Conservation (phyloP, 2,329 filamentous ascomycete genomes). For the Dryadomyces sulphureus region DNA sequence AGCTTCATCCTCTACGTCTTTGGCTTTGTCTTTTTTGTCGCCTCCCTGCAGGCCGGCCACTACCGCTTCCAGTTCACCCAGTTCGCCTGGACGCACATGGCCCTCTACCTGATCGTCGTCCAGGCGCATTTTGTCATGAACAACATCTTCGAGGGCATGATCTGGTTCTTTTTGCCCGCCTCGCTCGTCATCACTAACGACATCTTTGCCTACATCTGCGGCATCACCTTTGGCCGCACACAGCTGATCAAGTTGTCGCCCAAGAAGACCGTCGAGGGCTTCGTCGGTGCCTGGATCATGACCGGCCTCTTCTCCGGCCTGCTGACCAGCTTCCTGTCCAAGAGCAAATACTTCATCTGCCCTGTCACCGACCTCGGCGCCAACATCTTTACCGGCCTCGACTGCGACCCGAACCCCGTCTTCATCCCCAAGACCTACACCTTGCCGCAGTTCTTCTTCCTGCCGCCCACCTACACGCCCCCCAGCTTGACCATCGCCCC, state of each 20-base stretch:
- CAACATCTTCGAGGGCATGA: conserved; percentile 98
- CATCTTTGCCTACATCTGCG: conserved; percentile 95
- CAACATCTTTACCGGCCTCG: conserved; percentile 78
- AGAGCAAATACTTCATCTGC: conserved; percentile 95
- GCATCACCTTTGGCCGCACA: conserved; percentile 90
- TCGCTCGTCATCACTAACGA: conserved; percentile 96
- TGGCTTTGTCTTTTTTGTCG: conserved; percentile 97
- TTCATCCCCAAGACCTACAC: conserved; percentile 68
- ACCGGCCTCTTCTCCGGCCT: conserved; percentile 74
- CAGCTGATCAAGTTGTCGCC: conserved; percentile 96
- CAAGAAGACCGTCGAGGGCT: conserved; percentile 98
- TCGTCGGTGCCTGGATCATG: conserved; percentile 91
- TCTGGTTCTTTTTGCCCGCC: conserved; percentile 97
- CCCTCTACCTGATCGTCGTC: conserved; percentile 90
- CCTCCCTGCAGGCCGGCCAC: conserved; percentile 83
- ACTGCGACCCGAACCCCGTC: conserved; percentile 83
- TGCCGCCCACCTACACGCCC: conserved; percentile 36
- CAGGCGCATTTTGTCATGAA: conserved; percentile 99
- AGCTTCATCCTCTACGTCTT: conserved; percentile 97
- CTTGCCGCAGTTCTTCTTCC: conserved; percentile 57
- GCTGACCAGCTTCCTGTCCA: conserved; percentile 71
- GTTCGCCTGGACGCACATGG: conserved; percentile 99
- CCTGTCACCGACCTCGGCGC: conserved; percentile 92
- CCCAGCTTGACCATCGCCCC: conserved; percentile 63
- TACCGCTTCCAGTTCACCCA: conserved; percentile 99